Conservation (phyloP, 2,329 filamentous ascomycete genomes). For the Botrytis byssoidea region DNA sequence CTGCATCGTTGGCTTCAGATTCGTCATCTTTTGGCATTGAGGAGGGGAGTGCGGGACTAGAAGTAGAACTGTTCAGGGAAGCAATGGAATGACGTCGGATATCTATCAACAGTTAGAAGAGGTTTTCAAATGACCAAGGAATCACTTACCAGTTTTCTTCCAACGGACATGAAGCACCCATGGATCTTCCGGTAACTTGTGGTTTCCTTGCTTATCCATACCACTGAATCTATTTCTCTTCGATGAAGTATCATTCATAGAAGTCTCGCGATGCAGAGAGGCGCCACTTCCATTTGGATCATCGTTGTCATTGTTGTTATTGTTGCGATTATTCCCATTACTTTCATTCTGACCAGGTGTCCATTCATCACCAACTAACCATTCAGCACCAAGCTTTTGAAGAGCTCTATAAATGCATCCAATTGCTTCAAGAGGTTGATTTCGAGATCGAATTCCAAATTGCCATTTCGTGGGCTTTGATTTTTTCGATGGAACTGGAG, state of each 20-base stretch:
- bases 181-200: slow-evolving; percentile 86
- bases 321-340: background rate
- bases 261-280: slow-evolving; percentile 41
- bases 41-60: slow-evolving; percentile 30
- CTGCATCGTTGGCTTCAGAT: slow-evolving; percentile 32
- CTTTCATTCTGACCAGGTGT: slow-evolving; percentile 13
- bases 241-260: slow-evolving; percentile 37
- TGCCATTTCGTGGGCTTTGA: slow-evolving; percentile 89
- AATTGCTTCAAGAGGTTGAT: slow-evolving; percentile 90
- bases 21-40: slow-evolving; percentile 21
- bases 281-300: slow-evolving; percentile 39
- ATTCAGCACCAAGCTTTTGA: slow-evolving; percentile 81
- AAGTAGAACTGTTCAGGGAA: slow-evolving; percentile 38
- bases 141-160: slow-evolving; percentile 73
- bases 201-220: slow-evolving; percentile 60
- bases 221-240: slow-evolving; percentile 34
- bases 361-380: slow-evolving; percentile 67
- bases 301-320: slow-evolving; percentile 36
- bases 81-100: slow-evolving; percentile 42
- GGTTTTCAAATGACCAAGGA: slow-evolving; percentile 49
- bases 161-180: slow-evolving; percentile 94
- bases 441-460: slow-evolving; percentile 93
- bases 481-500: slow-evolving; percentile 67
- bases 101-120: slow-evolving; percentile 49
- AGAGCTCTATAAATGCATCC: slow-evolving; percentile 93